A percentile compares a stretch with the other conserved stretches of the same genome.
These are phyloP conservation scores for Histomonas meleagridis DNA, from an alignment of 208 protist species.

Conservation along the genomic window DNA sequence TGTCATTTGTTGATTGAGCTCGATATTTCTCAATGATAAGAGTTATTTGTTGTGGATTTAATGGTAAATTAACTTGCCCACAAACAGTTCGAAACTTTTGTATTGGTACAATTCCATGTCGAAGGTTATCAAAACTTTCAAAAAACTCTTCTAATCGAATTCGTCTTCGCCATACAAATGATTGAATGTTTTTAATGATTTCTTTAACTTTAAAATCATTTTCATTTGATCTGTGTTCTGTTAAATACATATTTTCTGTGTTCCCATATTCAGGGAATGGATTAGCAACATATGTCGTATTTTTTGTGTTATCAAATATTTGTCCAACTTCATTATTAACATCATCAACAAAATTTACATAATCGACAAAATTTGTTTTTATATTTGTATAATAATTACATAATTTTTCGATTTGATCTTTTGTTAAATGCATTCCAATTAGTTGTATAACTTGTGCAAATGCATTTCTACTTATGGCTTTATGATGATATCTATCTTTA, in stretches of 20 bases:
- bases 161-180: neutral
- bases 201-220: neutral
- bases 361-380: slow-evolving; percentile 26
- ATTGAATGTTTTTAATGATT: neutral
- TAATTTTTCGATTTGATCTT: neutral
- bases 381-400: neutral
- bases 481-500: neutral
- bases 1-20: neutral
- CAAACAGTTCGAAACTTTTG: neutral
- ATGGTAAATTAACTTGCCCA: neutral
- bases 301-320: neutral
- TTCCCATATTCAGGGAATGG: neutral
- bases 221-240: too few species aligned
- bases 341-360: neutral
- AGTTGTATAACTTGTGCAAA: slow-evolving; percentile 13
- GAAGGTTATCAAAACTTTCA: neutral
- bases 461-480: neutral
- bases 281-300: neutral
- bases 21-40: neutral
- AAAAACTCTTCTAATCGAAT: neutral
- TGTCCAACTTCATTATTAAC: neutral
- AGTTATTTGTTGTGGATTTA: neutral
- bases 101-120: neutral
- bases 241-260: neutral
- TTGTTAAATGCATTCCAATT: neutral